Percentiles rank a stretch among this genome's conserved stretches.
These are phyloP conservation scores for Lentinula novae-zelandiae DNA, from an alignment of 1,284 basidiomycete species.

Conservation along the genomic window DNA sequence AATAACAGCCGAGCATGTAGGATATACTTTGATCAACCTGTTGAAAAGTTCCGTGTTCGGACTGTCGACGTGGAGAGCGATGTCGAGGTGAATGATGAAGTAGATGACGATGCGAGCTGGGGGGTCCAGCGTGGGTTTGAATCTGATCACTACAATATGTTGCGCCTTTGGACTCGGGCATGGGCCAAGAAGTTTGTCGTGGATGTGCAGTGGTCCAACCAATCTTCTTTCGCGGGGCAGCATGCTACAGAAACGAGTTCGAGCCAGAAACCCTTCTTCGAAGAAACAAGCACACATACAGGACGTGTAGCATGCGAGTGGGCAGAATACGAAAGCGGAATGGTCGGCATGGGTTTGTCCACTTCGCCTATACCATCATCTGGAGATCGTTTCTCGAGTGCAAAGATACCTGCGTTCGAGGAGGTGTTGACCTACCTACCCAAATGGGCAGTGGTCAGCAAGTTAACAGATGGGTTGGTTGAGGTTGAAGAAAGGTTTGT, in stretches of 20 bases:
- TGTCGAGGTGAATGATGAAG: neutral
- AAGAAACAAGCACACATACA: slow-evolving; percentile 11
- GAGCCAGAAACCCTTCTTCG: neutral
- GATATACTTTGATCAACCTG: slow-evolving; percentile 50
- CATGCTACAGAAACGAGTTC: neutral
- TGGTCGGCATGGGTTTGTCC: slow-evolving; percentile 36
- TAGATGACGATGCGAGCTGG: slow-evolving; percentile 17
- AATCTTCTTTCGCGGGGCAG: neutral
- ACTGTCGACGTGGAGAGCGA: slow-evolving; percentile 30
- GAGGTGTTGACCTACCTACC: slow-evolving; percentile 67
- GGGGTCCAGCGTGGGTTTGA: slow-evolving; percentile 44
- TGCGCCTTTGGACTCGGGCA: slow-evolving; percentile 66
- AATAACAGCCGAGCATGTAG: slow-evolving; percentile 63
- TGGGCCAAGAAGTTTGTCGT: slow-evolving; percentile 62
- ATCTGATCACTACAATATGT: slow-evolving; percentile 31
- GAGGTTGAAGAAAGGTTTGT: slow-evolving; percentile 50
- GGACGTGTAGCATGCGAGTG: slow-evolving; percentile 67
- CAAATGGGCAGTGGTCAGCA: slow-evolving; percentile 63
- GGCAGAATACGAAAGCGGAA: slow-evolving; percentile 63
- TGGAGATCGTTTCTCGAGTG: slow-evolving; percentile 18
- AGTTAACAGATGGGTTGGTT: slow-evolving; percentile 55
- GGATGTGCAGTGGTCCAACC: slow-evolving; percentile 39
- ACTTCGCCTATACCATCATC: neutral
- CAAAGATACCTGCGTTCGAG: slow-evolving; percentile 67
- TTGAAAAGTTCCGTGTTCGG: slow-evolving; percentile 31